phyloP scores from a whole-genome alignment of 1,284 basidiomycete species.

The Fomitopsis schrenkii region DNA sequence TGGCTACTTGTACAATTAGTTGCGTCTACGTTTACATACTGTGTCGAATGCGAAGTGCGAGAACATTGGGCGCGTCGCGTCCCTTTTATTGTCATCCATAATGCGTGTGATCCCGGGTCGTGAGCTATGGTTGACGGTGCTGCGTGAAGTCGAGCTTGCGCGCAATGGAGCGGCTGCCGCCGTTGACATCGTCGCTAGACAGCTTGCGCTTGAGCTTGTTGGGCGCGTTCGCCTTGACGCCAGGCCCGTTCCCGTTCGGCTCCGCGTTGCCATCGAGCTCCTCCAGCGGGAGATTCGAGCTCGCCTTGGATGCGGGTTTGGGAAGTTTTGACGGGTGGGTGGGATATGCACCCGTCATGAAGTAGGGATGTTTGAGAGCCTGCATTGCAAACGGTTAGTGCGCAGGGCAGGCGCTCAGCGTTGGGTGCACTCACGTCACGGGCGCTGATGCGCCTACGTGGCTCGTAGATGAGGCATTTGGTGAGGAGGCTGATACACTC shows the following conservation, averaged over 20 bases:
- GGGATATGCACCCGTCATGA: constrained; percentile 74
- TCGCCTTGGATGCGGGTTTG: constrained; percentile 55
- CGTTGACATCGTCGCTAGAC: constrained; percentile 34
- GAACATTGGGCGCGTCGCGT: neutral
- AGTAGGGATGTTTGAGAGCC: constrained; percentile 77
- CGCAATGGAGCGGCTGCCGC: constrained; percentile 34
- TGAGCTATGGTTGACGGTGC: constrained; percentile 1
- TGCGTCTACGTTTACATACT: constrained; percentile 1
- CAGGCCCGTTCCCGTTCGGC: constrained; percentile 30
- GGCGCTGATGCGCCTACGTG: constrained; percentile 79
- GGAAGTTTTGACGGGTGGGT: constrained; percentile 81
- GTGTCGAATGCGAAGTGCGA: neutral
- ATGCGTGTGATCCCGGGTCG: neutral
- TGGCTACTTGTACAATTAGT: constrained; percentile 16
- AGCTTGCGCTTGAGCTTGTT: constrained; percentile 49
- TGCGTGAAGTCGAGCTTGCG: constrained; percentile 43
- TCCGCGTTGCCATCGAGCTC: constrained; percentile 72
- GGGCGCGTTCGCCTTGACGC: constrained; percentile 32
- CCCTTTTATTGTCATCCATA: neutral
- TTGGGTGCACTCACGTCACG: constrained; percentile 51
- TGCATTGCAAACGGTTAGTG: constrained; percentile 26
- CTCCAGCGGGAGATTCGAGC: constrained; percentile 52
- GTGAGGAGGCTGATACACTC: constrained; percentile 85
- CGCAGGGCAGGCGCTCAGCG: neutral
- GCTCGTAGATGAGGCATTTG: constrained; percentile 84